These are phyloP conservation scores for Agaricales sp. DNA, from an alignment of 1,284 basidiomycete species.

Conservation along the genomic window DNA sequence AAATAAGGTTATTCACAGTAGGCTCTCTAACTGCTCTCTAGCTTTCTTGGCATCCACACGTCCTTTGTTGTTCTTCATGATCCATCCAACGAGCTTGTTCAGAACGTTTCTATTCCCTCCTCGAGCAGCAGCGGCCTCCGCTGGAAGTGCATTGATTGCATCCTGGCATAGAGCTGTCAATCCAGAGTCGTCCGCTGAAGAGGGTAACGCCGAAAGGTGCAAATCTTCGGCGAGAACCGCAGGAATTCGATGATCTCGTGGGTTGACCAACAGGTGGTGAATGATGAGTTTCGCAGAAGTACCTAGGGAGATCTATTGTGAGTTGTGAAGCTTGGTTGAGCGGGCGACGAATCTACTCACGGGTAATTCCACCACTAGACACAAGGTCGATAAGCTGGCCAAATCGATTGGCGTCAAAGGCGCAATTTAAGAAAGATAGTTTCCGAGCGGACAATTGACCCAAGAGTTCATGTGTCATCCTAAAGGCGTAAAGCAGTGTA, in stretches of 20 bases:
- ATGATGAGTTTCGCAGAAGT: slow-evolving; percentile 66
- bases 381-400: slow-evolving; percentile 76
- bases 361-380: slow-evolving; percentile 55
- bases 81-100: slow-evolving; percentile 81
- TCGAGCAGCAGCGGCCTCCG: slow-evolving; percentile 61
- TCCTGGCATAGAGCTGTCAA: slow-evolving; percentile 47
- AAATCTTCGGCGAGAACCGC: slow-evolving; percentile 37
- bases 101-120: slow-evolving; percentile 76
- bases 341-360: slow-evolving; percentile 22
- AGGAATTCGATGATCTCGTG: slow-evolving; percentile 25
- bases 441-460: slow-evolving; percentile 61
- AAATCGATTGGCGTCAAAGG: slow-evolving; percentile 53
- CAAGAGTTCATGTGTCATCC: slow-evolving; percentile 82
- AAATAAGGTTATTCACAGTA: too few relatives aligned
- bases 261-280: slow-evolving; percentile 46
- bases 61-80: slow-evolving; percentile 82
- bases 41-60: slow-evolving; percentile 57
- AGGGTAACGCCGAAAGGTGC: slow-evolving; percentile 29
- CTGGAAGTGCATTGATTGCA: slow-evolving; percentile 59
- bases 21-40: slow-evolving; percentile 32
- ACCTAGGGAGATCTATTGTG: slow-evolving; percentile 21
- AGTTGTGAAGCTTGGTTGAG: slow-evolving; percentile 2
- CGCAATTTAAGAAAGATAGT: slow-evolving; percentile 51
- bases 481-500: slow-evolving; percentile 19
- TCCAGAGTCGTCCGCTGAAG: slow-evolving; percentile 21